Evolutionary conservation across 495 filamentous ascomycete genomes (phyloP), one percentile per base, ranked within the genome.

Genomic region (Hypoxylon cercidicola): DNA sequence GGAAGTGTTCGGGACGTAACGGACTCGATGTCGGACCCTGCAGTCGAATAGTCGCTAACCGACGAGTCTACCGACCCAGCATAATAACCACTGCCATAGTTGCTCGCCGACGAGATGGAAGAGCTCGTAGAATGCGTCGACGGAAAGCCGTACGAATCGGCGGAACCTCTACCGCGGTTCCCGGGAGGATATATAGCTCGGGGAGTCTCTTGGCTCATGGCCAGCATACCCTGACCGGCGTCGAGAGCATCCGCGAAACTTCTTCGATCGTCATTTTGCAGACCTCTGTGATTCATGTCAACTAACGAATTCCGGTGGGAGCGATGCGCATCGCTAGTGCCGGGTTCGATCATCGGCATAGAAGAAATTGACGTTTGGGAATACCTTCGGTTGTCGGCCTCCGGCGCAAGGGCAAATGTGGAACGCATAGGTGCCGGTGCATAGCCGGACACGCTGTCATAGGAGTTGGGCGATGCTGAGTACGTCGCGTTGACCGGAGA

Each of bases 111-210:
- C 3, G 95, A 99, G 61, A 98, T 92, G 39, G 96, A 98, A 2
- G 96, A 98, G 69, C 85, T 92, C n/a, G 91, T 86, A 0, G 95
- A 98, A 77, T 98, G 94, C 13, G 90, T 85, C 13, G 92, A 84
- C 1, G 94, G 94, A 75, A 97, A 97, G 20, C 94, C 94, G 69
- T 97, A 97, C 8, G 92, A 92, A 74, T 97, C 93, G n/a, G 85
- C 81, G 2, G 93, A 93, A 32, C 87, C 87, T 32, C 92, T 83
- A 25, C 85, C 81, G 44, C 79, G 72, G 53, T 74, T 76, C 35
- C 81, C 85, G 61, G 87, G 82, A 46, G 88, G 92, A 71, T 96
- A 97, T 68, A 96, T 91, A 76, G 93, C 93, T 43, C 93, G 84
- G 13, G 94, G 93, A 6, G 93, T 89, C 68, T 90, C 79, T 75